Evolutionary conservation across 192 early-diverging fungal genomes (phyloP).

Genomic region (Chytriomyces sp.): DNA sequence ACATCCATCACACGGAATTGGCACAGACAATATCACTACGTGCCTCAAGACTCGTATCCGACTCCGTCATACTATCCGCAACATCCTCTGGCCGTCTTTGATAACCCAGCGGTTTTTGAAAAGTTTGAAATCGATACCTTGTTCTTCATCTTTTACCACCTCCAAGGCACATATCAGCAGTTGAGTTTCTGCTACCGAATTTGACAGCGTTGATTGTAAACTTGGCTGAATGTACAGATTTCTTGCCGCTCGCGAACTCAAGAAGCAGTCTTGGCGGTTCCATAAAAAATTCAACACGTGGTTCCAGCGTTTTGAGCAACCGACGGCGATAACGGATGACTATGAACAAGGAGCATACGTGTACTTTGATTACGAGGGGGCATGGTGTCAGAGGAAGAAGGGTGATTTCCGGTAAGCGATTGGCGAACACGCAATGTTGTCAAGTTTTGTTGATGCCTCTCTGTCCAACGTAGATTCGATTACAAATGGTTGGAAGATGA

Average conservation of each 20-base stretch:
- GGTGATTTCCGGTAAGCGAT: slow-evolving; percentile 76
- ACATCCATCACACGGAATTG: no score
- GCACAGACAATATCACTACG: slow-evolving; percentile 65
- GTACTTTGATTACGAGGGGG: slow-evolving; percentile 97
- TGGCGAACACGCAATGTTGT: no score
- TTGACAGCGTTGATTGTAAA: not conserved
- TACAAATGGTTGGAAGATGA: slow-evolving; percentile 86
- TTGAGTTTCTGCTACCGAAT: slow-evolving; percentile 50
- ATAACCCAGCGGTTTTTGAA: slow-evolving; percentile 82
- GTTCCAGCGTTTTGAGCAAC: slow-evolving; percentile 99
- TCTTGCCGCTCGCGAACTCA: slow-evolving; percentile 91
- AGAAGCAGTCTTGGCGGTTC: slow-evolving; percentile 96
- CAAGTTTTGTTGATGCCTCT: not conserved
- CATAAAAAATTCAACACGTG: slow-evolving; percentile 98
- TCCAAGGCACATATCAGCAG: slow-evolving; percentile 96
- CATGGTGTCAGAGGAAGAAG: slow-evolving; percentile 97
- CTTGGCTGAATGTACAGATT: no score
- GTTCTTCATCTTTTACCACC: slow-evolving; percentile 98
- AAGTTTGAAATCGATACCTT: slow-evolving; percentile 92
- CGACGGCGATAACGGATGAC: slow-evolving; percentile 91
- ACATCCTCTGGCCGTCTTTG: slow-evolving; percentile 74
- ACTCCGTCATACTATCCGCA: slow-evolving; percentile 95
- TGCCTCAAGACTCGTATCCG: slow-evolving; percentile 73
- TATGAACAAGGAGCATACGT: slow-evolving; percentile 98
- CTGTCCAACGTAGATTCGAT: slow-evolving; percentile 66